Evolutionary conservation across 352 stramenopile species (phyloP), one percentile per base, ranked within the genome.

Genomic region (Phytophthora macrochlamydospora): DNA sequence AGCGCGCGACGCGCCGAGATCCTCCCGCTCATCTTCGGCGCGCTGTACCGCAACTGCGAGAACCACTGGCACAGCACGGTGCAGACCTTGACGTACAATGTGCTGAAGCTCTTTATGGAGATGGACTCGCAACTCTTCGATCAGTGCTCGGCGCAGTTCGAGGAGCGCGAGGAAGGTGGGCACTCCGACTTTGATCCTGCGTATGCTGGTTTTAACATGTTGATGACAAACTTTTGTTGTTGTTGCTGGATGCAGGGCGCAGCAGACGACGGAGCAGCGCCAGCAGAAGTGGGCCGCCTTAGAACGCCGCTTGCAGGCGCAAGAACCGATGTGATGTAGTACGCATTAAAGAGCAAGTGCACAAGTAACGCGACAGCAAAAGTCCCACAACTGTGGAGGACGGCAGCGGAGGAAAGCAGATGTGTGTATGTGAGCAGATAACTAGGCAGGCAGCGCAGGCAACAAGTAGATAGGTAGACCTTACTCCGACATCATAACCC

Each of bases 61-160:
- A 90, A 91, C 51, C 97, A 99, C 72, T 99, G 97, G 97, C 92
- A 61, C 78, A 92, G 78, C 46, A 98, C 93, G 18, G 97, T 99
- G 28, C 92, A 98, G 65, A 95, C 87, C 28, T 80, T 99, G 43
- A 90, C 91, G 40, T 76, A 90, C 69, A 90, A 90, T 51, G 81
- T 90, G 64, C 74, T 90, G 43, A 90, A 90, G 69, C 74, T 90
- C 32, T 90, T 86, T 45, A 90, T 90, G 81, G 81, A 90, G 73
- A 97, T 97, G 82, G 92, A 97, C 70, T 87, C 93, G 56, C 84
- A 90, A 33, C 67, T 97, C 28, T 98, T 97, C 58, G 90, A 94
- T 75, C 56, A 87, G 50, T 89, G 80, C 59, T 89, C 80, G 2
- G 80, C 78, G 51, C 78, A 87, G 42, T 71, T 86, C 29, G 75